Percentiles rank a stretch among this genome's conserved stretches.
phyloP scores from a whole-genome alignment of 176 grass and related monocot genomes.

The Carex parvula region DNA sequence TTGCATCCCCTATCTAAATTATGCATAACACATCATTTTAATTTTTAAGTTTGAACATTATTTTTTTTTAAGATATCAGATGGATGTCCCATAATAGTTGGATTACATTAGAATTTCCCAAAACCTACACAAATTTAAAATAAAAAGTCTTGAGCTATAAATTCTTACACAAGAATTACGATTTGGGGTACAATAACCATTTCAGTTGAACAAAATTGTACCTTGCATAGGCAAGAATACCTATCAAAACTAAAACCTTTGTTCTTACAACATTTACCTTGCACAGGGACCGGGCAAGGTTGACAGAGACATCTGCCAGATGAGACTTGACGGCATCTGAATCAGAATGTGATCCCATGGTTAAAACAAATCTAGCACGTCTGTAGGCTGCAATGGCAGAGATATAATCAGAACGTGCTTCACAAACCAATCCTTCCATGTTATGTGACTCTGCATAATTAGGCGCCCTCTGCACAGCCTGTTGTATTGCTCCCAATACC shows the following conservation, averaged over 20 bases:
- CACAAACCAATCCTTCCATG: conserved; percentile 76
- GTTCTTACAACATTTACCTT: conserved; percentile 46
- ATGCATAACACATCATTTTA: not conserved
- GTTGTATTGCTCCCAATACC: conserved; percentile 80
- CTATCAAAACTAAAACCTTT: not conserved
- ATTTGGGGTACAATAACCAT: not conserved
- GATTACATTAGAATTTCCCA: not conserved
- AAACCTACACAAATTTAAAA: conserved; percentile 21
- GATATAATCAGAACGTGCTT: conserved; percentile 71
- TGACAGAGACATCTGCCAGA: conserved; percentile 64
- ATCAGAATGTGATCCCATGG: conserved; percentile 36
- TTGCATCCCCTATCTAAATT: not conserved
- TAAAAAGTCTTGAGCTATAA: not conserved
- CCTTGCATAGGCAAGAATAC: not conserved
- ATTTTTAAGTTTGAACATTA: not conserved
- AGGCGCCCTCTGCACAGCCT: conserved; percentile 74
- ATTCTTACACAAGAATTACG: not conserved
- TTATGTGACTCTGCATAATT: conserved; percentile 79
- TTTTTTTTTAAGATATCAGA: not conserved
- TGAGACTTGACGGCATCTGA: conserved; percentile 34
- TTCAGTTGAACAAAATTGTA: not conserved
- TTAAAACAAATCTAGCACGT: conserved; percentile 54
- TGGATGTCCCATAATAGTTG: not conserved
- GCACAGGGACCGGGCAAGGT: conserved; percentile 82
- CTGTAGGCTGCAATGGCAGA: conserved; percentile 66